phyloP scores from a whole-genome alignment of 768 basidiomycete genomes.

The Strobilomyces confusus region DNA sequence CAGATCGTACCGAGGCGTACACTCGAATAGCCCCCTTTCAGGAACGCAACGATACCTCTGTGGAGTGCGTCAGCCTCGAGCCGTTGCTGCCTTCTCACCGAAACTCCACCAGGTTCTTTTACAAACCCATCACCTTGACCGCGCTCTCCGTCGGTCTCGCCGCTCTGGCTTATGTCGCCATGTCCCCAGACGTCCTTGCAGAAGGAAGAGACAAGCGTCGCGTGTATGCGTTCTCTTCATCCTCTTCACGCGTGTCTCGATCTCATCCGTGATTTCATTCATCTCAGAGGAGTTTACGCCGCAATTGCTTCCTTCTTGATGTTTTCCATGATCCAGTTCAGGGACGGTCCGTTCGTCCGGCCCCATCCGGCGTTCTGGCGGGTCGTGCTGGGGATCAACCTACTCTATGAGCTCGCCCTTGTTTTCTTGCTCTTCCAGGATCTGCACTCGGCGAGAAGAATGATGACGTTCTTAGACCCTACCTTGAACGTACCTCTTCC shows the following conservation, averaged over 20 bases:
- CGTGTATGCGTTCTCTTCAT: constrained; percentile 48
- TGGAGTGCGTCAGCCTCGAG: constrained; percentile 53
- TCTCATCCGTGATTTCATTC: constrained; percentile 14
- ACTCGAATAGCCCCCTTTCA: constrained; percentile 82
- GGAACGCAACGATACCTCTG: constrained; percentile 75
- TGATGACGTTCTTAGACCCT: constrained; percentile 79
- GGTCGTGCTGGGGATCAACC: constrained; percentile 70
- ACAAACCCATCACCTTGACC: constrained; percentile 77
- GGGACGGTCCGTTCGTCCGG: constrained; percentile 85
- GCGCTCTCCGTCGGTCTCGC: constrained; percentile 64
- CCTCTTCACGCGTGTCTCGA: not conserved
- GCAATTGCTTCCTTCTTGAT: constrained; percentile 67
- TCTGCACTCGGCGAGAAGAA: constrained; percentile 64
- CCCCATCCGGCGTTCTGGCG: constrained; percentile 90
- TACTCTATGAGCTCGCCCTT: constrained; percentile 77
- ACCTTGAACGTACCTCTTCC: constrained; percentile 67
- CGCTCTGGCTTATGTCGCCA: constrained; percentile 76
- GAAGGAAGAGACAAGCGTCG: constrained; percentile 80
- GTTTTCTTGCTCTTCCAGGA: constrained; percentile 89
- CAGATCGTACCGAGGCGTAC: constrained; percentile 79
- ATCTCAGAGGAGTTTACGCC: constrained; percentile 69
- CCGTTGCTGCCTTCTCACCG: not conserved
- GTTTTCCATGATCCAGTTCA: constrained; percentile 85
- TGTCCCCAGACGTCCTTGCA: constrained; percentile 76
- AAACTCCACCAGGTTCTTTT: constrained; percentile 67